These are phyloP conservation scores for Boletus tylopilopsis DNA, from an alignment of 768 basidiomycete genomes.

Conservation along the genomic window DNA sequence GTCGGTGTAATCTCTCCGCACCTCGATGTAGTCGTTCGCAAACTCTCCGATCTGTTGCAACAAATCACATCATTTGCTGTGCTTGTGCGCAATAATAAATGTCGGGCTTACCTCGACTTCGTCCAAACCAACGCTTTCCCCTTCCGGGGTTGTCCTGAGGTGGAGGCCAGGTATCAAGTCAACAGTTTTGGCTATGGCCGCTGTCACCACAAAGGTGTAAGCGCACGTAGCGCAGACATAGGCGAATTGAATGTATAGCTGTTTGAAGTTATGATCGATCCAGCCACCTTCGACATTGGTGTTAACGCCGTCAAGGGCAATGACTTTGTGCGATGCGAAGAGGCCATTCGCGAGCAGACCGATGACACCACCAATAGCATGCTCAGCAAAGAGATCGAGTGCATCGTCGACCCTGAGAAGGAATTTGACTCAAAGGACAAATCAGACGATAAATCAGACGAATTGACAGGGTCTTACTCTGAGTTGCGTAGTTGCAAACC, in stretches of 20 bases:
- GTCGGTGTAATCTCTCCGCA: conserved; percentile 62
- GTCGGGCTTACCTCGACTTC: conserved; percentile 58
- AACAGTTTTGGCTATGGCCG: conserved; percentile 52
- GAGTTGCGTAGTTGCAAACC: conserved; percentile 81
- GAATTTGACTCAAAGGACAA: conserved; percentile 53
- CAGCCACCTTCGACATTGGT: conserved; percentile 56
- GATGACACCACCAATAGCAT: conserved; percentile 80
- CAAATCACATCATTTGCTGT: background rate
- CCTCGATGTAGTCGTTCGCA: conserved; percentile 65
- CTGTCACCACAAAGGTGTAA: conserved; percentile 63
- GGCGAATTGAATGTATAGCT: conserved; percentile 73
- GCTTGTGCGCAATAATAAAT: background rate
- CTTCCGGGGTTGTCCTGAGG: conserved; percentile 50
- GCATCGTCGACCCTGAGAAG: conserved; percentile 77
- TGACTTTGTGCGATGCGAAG: conserved; percentile 65
- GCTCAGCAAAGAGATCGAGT: conserved; percentile 89
- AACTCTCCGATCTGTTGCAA: conserved; percentile 58
- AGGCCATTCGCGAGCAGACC: conserved; percentile 72
- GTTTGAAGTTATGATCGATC: conserved; percentile 74
- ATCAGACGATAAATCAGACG: conserved; percentile 7
- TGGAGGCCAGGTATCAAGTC: conserved; percentile 57
- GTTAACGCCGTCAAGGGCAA: conserved; percentile 66
- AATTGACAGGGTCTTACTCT: conserved; percentile 43
- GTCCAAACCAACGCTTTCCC: conserved; percentile 63
- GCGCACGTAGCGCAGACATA: conserved; percentile 55